Conservation (phyloP, 2,329 filamentous ascomycete species). For the Metarhizium sp. region DNA sequence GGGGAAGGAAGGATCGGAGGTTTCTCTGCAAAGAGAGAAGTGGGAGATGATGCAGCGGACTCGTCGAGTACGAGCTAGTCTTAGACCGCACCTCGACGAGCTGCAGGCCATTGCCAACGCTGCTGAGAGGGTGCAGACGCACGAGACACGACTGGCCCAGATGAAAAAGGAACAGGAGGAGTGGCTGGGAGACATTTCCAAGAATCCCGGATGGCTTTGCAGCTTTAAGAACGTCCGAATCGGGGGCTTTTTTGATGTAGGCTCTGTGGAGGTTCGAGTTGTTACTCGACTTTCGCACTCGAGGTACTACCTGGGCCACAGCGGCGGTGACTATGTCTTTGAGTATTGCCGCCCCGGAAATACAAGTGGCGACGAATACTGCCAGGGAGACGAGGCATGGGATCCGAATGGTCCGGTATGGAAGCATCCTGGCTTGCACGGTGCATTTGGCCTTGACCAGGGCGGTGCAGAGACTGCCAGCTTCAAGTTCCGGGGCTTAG, state of each 20-base stretch:
- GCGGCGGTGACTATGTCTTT: constrained; percentile 18
- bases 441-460: neutral
- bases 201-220: neutral
- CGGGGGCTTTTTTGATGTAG: neutral
- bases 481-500: constrained; percentile 13
- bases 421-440: neutral
- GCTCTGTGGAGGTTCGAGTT: neutral
- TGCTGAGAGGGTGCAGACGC: neutral
- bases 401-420: neutral
- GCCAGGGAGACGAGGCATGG: neutral
- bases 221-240: neutral
- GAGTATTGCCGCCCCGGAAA: constrained; percentile 3
- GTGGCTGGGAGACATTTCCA: neutral
- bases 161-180: neutral
- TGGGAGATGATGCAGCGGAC: neutral
- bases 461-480: neutral
- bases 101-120: neutral
- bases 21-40: neutral
- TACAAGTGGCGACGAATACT: neutral
- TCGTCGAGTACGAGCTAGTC: too few relatives aligned
- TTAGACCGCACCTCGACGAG: neutral
- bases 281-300: neutral
- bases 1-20: neutral
- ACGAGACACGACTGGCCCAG: neutral
- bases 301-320: constrained; percentile 16